Base-by-base conservation (phyloP, 106 monocot species). In the Phalaenopsis aphrodite region DNA sequence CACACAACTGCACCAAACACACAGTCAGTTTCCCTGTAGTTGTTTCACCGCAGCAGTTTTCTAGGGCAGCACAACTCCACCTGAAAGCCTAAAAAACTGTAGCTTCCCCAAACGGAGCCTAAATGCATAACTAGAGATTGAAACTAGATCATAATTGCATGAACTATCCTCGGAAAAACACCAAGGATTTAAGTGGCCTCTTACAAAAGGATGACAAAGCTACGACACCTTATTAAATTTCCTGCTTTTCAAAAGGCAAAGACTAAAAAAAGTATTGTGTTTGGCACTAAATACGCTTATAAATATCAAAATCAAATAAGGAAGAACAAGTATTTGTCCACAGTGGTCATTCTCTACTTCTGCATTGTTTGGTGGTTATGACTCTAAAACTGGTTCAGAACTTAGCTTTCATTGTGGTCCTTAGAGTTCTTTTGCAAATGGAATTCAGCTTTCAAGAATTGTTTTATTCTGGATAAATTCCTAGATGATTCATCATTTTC, bases 231-330 rank as follows among this genome's bases (percentile, higher is more conserved):
- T 19, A 58, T 58, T 18, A 2, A 19, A 2, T 19, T 18, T 58
- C 16, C n/a, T 58, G 57, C 16, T 58, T 58, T 58, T 19, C 2
- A 19, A 58, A 58, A 58, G n/a, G n/a, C 3, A 18, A 19, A 19
- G 57, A 19, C 57, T 58, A 19, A 18, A 18, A 19, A 58, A 18
- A 58, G 57, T 58, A 11, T 2, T 58, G 57, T 58, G 19, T 19
- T 58, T 19, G 18, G 57, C 5, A 19, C n/a, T 58, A 19, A 58
- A 58, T 19, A 7, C 57, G 19, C 18, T 3, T 58, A 4, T 58
- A 58, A 58, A 58, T n/a, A 58, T 58, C 57, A 58, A 48, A 58
- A 58, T 58, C 57, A n/a, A 48, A 58, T 58, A 58, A 58, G 18
- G 5, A 58, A 58, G 3, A 16, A 58, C 2, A 2, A 56, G 56